Conservation (phyloP, 129 eudicot species). For the Pseudognaphalium luteoalbum region DNA sequence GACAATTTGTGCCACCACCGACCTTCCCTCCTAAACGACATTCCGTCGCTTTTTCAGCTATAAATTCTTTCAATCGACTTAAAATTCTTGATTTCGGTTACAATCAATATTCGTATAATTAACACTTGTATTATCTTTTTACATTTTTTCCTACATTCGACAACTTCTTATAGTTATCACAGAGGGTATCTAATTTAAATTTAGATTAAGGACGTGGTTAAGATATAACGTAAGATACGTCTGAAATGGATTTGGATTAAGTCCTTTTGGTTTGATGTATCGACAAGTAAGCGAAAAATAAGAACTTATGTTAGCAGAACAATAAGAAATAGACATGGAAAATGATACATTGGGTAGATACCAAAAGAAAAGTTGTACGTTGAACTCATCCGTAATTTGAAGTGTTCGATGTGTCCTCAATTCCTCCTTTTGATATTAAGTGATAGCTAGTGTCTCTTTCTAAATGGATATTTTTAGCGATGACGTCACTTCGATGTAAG, state of each 20-base stretch:
- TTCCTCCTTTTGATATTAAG: slow-evolving; percentile 23
- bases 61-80: slow-evolving; percentile 18
- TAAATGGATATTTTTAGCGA: slow-evolving; percentile 15
- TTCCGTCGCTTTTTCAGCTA: slow-evolving; percentile 14
- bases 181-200: too few species aligned
- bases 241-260: too few species aligned
- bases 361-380: slow-evolving; percentile 12
- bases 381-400: slow-evolving; percentile 22
- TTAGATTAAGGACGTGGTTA: too few species aligned
- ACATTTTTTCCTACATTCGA: not conserved
- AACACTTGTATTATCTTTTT: too few species aligned
- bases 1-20: slow-evolving; percentile 20
- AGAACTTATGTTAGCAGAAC: not conserved
- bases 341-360: slow-evolving; percentile 14
- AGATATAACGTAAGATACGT: too few species aligned
- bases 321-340: slow-evolving; percentile 2
- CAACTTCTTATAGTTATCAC: not conserved
- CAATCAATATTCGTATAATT: not conserved
- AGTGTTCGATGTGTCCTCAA: slow-evolving; percentile 23
- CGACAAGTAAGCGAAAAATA: not conserved
- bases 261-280: too few species aligned
- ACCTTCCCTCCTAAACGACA: slow-evolving; percentile 25
- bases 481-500: not conserved
- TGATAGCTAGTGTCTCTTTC: slow-evolving; percentile 31
- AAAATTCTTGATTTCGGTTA: not conserved